Percentiles rank a stretch among this genome's conserved stretches.
phyloP scores from a whole-genome alignment of 2,329 filamentous ascomycete genomes.

The Aspergillus pseudoglaucus region DNA sequence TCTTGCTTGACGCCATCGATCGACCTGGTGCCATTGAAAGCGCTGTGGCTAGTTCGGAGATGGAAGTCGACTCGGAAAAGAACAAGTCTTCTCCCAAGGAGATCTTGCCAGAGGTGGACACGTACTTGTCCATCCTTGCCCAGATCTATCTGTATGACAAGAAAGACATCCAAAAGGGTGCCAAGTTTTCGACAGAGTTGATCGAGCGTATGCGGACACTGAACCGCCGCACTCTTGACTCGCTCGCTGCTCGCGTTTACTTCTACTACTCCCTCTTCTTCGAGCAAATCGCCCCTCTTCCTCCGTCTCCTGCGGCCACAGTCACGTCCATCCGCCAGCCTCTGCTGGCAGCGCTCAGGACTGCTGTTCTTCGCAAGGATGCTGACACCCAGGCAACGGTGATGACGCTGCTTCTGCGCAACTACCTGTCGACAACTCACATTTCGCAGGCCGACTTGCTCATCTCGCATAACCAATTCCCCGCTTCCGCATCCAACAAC shows the following conservation, averaged over 20 bases:
- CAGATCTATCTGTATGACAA: conserved; percentile 86
- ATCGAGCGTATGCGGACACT: conserved; percentile 78
- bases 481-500: conserved; percentile 89
- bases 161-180: conserved; percentile 72
- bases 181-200: conserved; percentile 75
- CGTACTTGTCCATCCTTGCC: conserved; percentile 78
- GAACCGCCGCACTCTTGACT: conserved; percentile 91
- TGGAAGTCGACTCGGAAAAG: conserved; percentile 69
- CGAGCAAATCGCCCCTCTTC: conserved; percentile 80
- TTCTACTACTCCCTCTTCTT: conserved; percentile 97
- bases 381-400: conserved; percentile 95
- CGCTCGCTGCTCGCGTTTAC: conserved; percentile 89
- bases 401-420: conserved; percentile 88
- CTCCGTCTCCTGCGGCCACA: conserved; percentile 81
- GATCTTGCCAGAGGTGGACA: conserved; percentile 75
- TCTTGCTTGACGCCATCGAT: conserved; percentile 63
- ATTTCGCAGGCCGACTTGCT: conserved; percentile 94
- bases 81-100: conserved; percentile 62
- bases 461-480: conserved; percentile 92
- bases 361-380: conserved; percentile 94
- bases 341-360: conserved; percentile 80
- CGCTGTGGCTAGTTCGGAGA: conserved; percentile 54
- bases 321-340: conserved; percentile 80
- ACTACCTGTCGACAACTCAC: conserved; percentile 92
- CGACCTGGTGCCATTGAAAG: conserved; percentile 60